Percentiles rank a stretch among this genome's conserved stretches.
These are phyloP conservation scores for Ustilago xerochloae DNA, from an alignment of 1,284 basidiomycete species.

Conservation along the genomic window DNA sequence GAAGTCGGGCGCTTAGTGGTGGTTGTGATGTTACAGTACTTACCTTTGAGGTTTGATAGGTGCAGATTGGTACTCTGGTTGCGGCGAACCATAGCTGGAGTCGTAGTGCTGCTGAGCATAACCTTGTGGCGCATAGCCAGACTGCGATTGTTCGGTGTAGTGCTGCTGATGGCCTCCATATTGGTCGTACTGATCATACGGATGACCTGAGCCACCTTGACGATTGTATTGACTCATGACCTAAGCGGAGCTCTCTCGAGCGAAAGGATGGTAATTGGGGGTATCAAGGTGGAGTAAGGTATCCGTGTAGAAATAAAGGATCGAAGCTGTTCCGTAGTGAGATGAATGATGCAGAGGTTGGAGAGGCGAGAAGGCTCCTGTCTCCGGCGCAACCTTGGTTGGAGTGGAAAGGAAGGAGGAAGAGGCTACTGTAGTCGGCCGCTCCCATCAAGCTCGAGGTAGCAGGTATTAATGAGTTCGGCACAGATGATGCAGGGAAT, in stretches of 20 bases:
- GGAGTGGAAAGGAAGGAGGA: background rate
- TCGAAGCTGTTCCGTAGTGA: background rate
- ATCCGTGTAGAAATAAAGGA: too few species aligned
- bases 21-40: slow-evolving; percentile 1
- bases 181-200: slow-evolving; percentile 17
- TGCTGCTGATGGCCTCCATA: slow-evolving; percentile 13
- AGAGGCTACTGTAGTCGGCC: background rate
- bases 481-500: background rate
- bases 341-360: background rate
- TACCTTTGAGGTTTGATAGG: slow-evolving; percentile 41
- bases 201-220: slow-evolving; percentile 13
- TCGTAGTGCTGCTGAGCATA: slow-evolving; percentile 13
- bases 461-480: background rate
- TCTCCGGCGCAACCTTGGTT: background rate
- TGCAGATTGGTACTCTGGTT: slow-evolving; percentile 32
- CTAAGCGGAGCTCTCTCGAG: background rate
- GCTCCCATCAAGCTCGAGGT: background rate
- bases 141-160: slow-evolving; percentile 11
- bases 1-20: background rate
- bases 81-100: slow-evolving; percentile 11
- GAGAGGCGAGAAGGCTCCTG: background rate
- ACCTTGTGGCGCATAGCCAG: slow-evolving; percentile 12
- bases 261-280: background rate
- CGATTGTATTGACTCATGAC: slow-evolving; percentile 36
- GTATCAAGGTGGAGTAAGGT: background rate